phyloP scores from a whole-genome alignment of 2,329 filamentous ascomycete genomes.

The Colletotrichum sp. region DNA sequence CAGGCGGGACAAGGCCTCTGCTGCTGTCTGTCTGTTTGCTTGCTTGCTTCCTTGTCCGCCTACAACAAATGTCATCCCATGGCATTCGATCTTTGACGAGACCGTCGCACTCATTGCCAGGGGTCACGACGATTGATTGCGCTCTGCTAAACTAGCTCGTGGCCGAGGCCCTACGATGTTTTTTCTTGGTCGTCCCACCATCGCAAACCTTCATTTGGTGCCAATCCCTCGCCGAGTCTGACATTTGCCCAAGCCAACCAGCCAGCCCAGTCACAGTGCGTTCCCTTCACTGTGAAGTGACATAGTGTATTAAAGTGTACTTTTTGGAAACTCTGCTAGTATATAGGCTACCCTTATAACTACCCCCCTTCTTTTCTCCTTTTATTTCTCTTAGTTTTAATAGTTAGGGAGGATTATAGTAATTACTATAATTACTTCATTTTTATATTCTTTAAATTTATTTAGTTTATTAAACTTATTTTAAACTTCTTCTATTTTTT shows the following conservation, averaged over 20 bases:
- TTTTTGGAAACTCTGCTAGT: no score
- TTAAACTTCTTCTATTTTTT: no score
- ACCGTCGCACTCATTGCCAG: background rate
- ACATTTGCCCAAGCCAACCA: background rate
- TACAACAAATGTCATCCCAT: constrained; percentile 5
- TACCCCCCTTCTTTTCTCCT: no score
- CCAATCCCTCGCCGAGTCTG: background rate
- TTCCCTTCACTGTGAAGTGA: no score
- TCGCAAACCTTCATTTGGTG: constrained; percentile 4
- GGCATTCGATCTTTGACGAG: background rate
- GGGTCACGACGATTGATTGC: background rate
- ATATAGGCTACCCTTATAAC: no score
- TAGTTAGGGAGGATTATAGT: no score
- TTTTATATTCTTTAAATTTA: no score
- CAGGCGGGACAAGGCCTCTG: background rate
- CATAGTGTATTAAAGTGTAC: no score
- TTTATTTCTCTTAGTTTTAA: no score
- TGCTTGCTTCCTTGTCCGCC: background rate
- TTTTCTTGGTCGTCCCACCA: constrained; percentile 8
- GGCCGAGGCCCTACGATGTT: background rate
- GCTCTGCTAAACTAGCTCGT: background rate
- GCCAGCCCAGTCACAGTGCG: background rate
- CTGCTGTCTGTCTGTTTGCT: background rate
- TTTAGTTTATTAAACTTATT: no score
- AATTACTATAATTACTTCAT: no score